Base-by-base conservation (phyloP, 2,329 filamentous ascomycete species). In the Penicillium frequentans region DNA sequence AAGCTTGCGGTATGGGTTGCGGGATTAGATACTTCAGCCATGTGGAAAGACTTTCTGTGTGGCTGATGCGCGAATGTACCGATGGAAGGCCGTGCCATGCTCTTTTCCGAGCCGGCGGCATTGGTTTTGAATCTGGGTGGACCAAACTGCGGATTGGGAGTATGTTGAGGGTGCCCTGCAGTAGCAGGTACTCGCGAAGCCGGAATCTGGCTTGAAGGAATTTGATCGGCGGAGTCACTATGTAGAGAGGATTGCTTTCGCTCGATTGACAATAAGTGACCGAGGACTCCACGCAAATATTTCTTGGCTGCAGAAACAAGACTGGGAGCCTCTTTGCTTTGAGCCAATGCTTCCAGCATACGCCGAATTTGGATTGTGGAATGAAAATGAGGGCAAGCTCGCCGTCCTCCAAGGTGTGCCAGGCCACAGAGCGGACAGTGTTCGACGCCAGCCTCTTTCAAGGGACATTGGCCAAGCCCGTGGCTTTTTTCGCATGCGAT, bases 401-500 rank as follows among this genome's bases (percentile, higher is more conserved):
- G 78, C 1, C 74, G 72, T 52, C 78, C 68, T 3, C 85, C 86
- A 60, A 79, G 84, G 66, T 89, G 86, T 1, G 84, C 83, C 23
- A 85, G 78, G 16, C 86, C 86, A 59, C 88, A 90, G 7, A 89
- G 78, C 7, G 82, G 82, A 70, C 88, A 90, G 63, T 82, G 73
- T 64, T 89, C 86, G 2, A 82, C 77, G 2, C 84, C 84, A 9
- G 82, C 81, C 5, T 79, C 62, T 68, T 86, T 87, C 31, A 89
- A 73, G 10, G 82, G 82, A 66, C 87, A 90, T 43, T 79, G 77
- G n/a, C 86, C 86, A 13, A 75, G 68, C 1, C 77, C 70, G 68
- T 90, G 87, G n/a, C 65, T 57, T 23, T 76, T 73, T 37, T 72
- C 70, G 70, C 87, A 90, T 13, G 81, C 83, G 2, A 76, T 69